Conservation (phyloP, 352 stramenopile species). For the Phytopythium mirpurense region DNA sequence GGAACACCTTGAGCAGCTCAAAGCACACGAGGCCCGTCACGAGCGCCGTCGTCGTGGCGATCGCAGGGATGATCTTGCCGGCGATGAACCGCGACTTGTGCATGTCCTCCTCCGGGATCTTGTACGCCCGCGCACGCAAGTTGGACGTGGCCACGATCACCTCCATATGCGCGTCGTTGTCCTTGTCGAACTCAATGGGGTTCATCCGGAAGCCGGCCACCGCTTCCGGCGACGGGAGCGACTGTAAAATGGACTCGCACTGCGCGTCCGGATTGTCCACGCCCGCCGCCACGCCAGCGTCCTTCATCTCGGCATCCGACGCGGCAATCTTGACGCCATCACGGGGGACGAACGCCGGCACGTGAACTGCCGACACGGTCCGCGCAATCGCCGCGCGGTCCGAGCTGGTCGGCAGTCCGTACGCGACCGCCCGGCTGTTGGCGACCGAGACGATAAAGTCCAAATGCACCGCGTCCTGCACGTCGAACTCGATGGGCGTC, state of each 20-base stretch:
- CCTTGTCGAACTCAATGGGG: constrained; percentile 98
- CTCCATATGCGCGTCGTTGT: constrained; percentile 97
- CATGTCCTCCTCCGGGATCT: constrained; percentile 96
- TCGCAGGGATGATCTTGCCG: constrained; percentile 99
- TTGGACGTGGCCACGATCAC: constrained; percentile 98
- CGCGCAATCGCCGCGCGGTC: constrained; percentile 65
- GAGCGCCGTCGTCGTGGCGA: constrained; percentile 98
- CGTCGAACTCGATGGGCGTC: constrained; percentile 91
- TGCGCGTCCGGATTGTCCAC: constrained; percentile 76
- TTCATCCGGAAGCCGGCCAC: constrained; percentile 90
- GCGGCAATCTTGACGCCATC: constrained; percentile 98
- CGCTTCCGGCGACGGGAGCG: constrained; percentile 76
- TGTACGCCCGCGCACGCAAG: constrained; percentile 96
- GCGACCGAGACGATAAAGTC: constrained; percentile 95
- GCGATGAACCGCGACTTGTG: constrained; percentile 98
- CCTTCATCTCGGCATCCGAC: constrained; percentile 96
- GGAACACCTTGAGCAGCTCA: constrained; percentile 96
- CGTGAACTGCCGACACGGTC: constrained; percentile 81
- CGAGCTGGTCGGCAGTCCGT: constrained; percentile 82
- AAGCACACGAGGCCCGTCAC: constrained; percentile 98
- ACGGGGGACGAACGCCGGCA: constrained; percentile 91
- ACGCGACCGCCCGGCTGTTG: constrained; percentile 94
- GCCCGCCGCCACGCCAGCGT: constrained; percentile 30
- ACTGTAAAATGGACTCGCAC: constrained; percentile 66
- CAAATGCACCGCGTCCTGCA: constrained; percentile 89